Evolutionary conservation across 164 flowering plant genomes (phyloP).

Genomic region (Houttuynia cordata): DNA sequence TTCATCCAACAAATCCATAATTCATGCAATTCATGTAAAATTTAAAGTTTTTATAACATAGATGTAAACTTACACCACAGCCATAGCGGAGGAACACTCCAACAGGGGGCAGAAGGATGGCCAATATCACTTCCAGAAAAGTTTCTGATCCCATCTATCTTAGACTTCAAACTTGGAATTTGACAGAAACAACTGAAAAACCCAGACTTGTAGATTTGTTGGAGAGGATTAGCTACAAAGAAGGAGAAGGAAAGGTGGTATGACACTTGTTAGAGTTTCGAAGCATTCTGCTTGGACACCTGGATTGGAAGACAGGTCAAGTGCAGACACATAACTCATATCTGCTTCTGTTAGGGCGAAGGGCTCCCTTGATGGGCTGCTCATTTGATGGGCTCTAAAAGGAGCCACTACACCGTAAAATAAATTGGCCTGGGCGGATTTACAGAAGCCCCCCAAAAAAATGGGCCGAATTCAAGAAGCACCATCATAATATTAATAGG

Average conservation of each 20-base stretch:
- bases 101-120: conserved; percentile 61
- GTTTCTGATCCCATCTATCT: conserved; percentile 53
- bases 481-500: too few species aligned
- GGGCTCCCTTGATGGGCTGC: too few species aligned
- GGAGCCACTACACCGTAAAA: too few species aligned
- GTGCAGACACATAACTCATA: too few species aligned
- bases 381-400: too few species aligned
- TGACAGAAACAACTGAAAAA: not conserved
- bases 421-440: too few species aligned
- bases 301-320: too few species aligned
- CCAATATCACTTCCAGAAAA: conserved; percentile 52
- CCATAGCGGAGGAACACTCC: conserved; percentile 52
- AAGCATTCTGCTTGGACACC: too few species aligned
- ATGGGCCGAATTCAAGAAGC: too few species aligned
- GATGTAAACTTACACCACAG: conserved; percentile 30
- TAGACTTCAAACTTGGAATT: not conserved
- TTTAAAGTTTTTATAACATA: too few species aligned
- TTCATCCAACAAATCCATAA: not conserved
- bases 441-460: too few species aligned
- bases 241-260: not conserved
- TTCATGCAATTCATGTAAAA: not conserved
- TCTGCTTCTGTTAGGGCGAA: too few species aligned
- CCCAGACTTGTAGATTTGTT: not conserved
- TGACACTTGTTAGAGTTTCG: not conserved
- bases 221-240: not conserved